phyloP scores from a whole-genome alignment of 306 rosid genomes.

The Dryas drummondii region DNA sequence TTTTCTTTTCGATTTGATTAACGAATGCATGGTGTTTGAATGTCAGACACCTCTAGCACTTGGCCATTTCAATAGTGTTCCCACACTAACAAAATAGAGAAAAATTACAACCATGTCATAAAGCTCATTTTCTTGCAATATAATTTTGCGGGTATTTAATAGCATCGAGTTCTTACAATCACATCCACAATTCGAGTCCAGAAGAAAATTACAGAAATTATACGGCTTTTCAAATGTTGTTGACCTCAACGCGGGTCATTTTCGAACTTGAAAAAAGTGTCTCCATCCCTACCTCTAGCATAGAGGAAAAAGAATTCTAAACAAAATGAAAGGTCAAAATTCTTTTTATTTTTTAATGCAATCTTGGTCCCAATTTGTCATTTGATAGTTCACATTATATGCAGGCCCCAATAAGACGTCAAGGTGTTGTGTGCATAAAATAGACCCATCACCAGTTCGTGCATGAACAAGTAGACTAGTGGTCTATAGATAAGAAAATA shows the following conservation, averaged over 20 bases:
- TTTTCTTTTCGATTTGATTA: too few species aligned
- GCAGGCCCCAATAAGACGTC: background rate
- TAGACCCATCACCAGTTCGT: background rate
- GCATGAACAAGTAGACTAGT: background rate
- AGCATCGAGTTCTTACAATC: too few species aligned
- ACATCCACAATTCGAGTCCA: too few species aligned
- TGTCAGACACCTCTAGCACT: too few species aligned
- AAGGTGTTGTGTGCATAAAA: background rate
- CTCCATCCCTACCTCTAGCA: background rate
- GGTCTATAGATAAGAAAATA: too few species aligned
- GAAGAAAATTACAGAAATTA: too few species aligned
- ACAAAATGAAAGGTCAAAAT: background rate
- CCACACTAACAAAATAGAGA: too few species aligned
- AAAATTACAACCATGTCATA: too few species aligned
- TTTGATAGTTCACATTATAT: background rate
- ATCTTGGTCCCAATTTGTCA: background rate
- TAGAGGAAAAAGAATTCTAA: background rate
- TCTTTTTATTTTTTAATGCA: background rate
- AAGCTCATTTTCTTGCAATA: too few species aligned
- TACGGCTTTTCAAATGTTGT: background rate
- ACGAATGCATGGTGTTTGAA: too few species aligned
- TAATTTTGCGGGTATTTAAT: too few species aligned
- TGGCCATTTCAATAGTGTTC: too few species aligned
- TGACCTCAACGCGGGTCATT: background rate
- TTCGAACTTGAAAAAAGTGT: background rate